Base-by-base conservation (phyloP, 495 filamentous ascomycete genomes). In the Annulohypoxylon bovei region DNA sequence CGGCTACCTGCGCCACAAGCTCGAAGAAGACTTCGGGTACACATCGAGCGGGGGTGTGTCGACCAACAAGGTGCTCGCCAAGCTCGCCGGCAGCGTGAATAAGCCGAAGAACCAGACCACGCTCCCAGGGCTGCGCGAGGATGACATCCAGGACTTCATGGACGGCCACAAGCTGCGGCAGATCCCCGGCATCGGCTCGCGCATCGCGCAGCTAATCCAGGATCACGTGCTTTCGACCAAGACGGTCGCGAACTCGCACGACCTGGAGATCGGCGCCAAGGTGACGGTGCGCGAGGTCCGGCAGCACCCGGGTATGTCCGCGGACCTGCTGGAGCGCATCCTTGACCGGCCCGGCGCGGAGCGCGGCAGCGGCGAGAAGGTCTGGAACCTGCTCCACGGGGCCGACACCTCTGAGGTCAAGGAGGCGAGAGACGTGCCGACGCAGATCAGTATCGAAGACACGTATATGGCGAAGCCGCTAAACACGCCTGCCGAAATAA, bases 391-490 rank as follows among this genome's bases (percentile, higher is more conserved):
- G 1, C 77, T 92, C 6, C 85, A 92, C 73, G 90, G 88, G 39
- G 77, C 87, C 14, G 90, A 92, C 74, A 73, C 83, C 59, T 81
- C 85, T 6, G 88, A 91, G 42, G 93, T 98, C 16, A 84, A 86
- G 18, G 84, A 89, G 66, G 91, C 89, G 1, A 86, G 88, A 69
- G 88, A 88, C 39, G 77, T 97, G 12, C 95, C 95, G 0, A 88
- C 88, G 11, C 94, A 97, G 77, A 97, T 98, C 76, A 94, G 92
- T 78, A 96, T 98, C 65, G 95, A 98, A 75, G 93, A 98, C 76
- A 92, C 92, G 4, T 98, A 95, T 75, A 82, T 84, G 50, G 63
- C 75, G 20, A 67, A 68, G 2, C 86, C 87, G 1, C 81, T 97
- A 1, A 85, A 89, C 68, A 87, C 83, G 0, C 66, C 90, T 44